Evolutionary conservation across 1,139 yeast genomes (phyloP).

Genomic region (Debaryomyces coudertii): DNA sequence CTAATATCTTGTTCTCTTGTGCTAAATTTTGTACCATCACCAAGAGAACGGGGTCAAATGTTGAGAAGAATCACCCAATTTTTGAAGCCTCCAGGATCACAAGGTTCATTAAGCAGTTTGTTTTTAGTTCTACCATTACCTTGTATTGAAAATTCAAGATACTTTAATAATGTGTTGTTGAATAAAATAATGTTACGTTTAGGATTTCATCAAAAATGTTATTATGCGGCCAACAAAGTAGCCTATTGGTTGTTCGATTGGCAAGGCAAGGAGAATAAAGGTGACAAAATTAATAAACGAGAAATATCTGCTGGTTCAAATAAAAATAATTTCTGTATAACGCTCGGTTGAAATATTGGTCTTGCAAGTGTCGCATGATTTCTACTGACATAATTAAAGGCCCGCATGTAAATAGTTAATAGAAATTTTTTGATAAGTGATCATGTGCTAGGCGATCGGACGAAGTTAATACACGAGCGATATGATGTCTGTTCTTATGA

Average conservation of each 20-base stretch:
- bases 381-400: no score
- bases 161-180: conserved; percentile 54
- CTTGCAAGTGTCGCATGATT: background rate
- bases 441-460: no score
- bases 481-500: no score
- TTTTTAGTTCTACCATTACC: conserved; percentile 89
- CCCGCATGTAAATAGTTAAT: no score
- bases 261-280: conserved; percentile 31
- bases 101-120: conserved; percentile 35
- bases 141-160: conserved; percentile 80
- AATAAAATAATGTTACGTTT: conserved; percentile 54
- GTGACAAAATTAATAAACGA: conserved; percentile 36
- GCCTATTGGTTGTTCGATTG: conserved; percentile 72
- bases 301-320: conserved; percentile 55
- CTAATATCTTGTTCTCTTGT: conserved; percentile 83
- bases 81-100: conserved; percentile 37
- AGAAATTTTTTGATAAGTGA: no score
- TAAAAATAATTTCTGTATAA: conserved; percentile 68
- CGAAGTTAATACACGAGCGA: no score
- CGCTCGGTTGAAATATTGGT: conserved; percentile 12
- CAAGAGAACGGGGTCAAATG: conserved; percentile 77
- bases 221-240: conserved; percentile 71
- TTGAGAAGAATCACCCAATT: conserved; percentile 61
- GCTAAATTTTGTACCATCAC: conserved; percentile 81
- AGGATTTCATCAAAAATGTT: conserved; percentile 55